phyloP scores from a whole-genome alignment of 495 filamentous ascomycete species.

The Lichina pygmaea region DNA sequence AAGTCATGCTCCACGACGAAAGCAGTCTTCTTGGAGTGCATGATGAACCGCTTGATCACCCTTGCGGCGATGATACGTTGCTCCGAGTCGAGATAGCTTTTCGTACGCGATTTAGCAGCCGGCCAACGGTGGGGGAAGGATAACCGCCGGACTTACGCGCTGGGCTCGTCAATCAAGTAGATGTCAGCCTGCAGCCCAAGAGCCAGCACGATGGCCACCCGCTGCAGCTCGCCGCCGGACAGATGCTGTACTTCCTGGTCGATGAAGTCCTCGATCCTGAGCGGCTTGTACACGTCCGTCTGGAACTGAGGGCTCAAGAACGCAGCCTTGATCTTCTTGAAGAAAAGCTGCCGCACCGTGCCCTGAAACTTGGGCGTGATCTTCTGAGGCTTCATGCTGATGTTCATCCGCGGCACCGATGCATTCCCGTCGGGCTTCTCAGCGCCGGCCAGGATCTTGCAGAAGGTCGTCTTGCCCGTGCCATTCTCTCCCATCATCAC shows the following conservation, averaged over 20 bases:
- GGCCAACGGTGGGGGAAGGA: not conserved
- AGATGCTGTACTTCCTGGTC: constrained; percentile 97
- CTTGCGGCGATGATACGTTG: constrained; percentile 92
- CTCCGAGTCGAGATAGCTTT: constrained; percentile 73
- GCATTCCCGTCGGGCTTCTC: constrained; percentile 58
- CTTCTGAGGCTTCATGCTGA: constrained; percentile 98
- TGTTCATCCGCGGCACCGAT: constrained; percentile 74
- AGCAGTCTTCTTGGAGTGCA: constrained; percentile 98
- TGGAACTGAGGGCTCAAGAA: constrained; percentile 96
- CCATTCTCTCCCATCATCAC: constrained; percentile 99
- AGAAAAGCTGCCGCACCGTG: constrained; percentile 81
- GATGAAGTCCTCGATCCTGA: constrained; percentile 95
- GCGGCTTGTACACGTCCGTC: constrained; percentile 95
- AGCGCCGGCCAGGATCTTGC: constrained; percentile 75
- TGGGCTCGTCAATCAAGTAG: constrained; percentile 92
- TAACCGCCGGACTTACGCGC: constrained; percentile 17
- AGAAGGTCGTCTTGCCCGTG: constrained; percentile 94
- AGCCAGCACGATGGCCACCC: constrained; percentile 89
- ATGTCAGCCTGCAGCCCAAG: constrained; percentile 93
- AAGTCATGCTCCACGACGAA: constrained; percentile 99
- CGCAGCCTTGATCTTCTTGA: constrained; percentile 91
- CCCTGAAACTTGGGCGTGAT: constrained; percentile 94
- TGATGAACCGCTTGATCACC: constrained; percentile 98
- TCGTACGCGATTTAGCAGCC: not conserved
- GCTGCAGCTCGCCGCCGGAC: constrained; percentile 95